Evolutionary conservation across 2,329 filamentous ascomycete genomes (phyloP).

Genomic region (Immersiporthe knoxdaviesiana): DNA sequence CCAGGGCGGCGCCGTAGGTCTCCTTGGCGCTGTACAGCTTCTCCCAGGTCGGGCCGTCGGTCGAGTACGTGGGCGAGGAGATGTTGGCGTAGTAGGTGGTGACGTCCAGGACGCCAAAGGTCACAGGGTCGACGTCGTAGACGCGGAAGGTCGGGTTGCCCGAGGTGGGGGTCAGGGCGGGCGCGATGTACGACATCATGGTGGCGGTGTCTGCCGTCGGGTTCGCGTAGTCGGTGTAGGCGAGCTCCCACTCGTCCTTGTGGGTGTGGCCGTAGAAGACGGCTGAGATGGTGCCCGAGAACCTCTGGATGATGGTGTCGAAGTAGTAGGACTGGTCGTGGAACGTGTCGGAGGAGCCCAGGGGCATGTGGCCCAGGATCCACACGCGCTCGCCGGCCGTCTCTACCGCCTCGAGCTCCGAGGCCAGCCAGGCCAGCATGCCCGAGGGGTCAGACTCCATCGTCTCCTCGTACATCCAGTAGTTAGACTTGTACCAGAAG

Average conservation of each 20-base stretch:
- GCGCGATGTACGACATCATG: conserved; percentile 57
- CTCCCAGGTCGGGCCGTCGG: conserved; percentile 52
- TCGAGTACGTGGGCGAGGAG: conserved; percentile 47
- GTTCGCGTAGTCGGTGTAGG: conserved; percentile 52
- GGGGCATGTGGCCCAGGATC: conserved; percentile 61
- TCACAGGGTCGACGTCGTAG: conserved; percentile 60
- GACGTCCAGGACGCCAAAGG: conserved; percentile 57
- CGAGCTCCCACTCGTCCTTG: conserved; percentile 59
- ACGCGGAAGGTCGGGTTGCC: conserved; percentile 61
- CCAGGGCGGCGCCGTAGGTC: conserved; percentile 52
- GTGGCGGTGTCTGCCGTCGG: conserved; percentile 48
- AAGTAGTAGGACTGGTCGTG: conserved; percentile 53
- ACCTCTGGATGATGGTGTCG: conserved; percentile 57
- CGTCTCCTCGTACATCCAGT: conserved; percentile 55
- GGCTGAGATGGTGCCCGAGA: conserved; percentile 56
- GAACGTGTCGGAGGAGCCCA: conserved; percentile 54
- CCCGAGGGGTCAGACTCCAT: conserved; percentile 55
- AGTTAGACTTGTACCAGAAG: conserved; percentile 62
- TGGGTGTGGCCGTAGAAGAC: conserved; percentile 61
- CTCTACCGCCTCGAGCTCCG: conserved; percentile 58
- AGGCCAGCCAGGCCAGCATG: conserved; percentile 57
- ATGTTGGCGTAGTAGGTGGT: conserved; percentile 60
- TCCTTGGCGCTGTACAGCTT: conserved; percentile 61
- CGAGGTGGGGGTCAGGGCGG: conserved; percentile 57
- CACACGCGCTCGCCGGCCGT: conserved; percentile 55